phyloP scores from a whole-genome alignment of 495 filamentous ascomycete genomes.

The Podospora pseudocomata region DNA sequence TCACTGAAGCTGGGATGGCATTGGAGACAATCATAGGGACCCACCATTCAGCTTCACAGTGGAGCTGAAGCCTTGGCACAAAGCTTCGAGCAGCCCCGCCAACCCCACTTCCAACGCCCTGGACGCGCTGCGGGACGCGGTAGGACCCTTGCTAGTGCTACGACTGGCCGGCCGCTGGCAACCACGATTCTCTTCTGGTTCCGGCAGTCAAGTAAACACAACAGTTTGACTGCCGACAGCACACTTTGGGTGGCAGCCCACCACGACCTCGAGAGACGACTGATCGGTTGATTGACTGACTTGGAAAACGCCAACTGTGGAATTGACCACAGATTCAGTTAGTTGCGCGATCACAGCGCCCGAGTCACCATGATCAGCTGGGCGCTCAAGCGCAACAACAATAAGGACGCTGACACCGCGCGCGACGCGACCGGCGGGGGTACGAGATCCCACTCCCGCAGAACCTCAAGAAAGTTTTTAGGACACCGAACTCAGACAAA shows the following conservation, averaged over 20 bases:
- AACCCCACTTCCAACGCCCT: background rate
- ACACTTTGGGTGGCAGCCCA: background rate
- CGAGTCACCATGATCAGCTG: conserved; percentile 52
- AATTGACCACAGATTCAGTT: background rate
- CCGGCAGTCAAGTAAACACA: conserved; percentile 8
- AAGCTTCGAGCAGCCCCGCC: background rate
- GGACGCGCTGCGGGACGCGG: background rate
- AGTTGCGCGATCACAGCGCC: background rate
- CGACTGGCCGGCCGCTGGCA: background rate
- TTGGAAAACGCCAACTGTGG: background rate
- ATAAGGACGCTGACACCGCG: conserved; percentile 24
- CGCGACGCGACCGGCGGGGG: conserved; percentile 26
- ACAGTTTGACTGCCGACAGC: background rate
- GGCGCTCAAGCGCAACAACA: conserved; percentile 44
- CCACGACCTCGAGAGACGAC: background rate
- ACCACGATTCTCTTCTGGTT: conserved; percentile 1
- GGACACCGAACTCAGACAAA: conserved; percentile 12
- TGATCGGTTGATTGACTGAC: background rate
- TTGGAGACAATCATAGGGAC: background rate
- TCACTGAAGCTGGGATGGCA: background rate
- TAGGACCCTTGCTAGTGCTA: background rate
- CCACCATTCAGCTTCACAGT: background rate
- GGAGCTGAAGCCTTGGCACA: background rate
- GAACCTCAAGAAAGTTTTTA: background rate
- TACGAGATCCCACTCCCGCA: background rate